phyloP scores from a whole-genome alignment of 1,284 basidiomycete genomes.

The Puccinia hordei region DNA sequence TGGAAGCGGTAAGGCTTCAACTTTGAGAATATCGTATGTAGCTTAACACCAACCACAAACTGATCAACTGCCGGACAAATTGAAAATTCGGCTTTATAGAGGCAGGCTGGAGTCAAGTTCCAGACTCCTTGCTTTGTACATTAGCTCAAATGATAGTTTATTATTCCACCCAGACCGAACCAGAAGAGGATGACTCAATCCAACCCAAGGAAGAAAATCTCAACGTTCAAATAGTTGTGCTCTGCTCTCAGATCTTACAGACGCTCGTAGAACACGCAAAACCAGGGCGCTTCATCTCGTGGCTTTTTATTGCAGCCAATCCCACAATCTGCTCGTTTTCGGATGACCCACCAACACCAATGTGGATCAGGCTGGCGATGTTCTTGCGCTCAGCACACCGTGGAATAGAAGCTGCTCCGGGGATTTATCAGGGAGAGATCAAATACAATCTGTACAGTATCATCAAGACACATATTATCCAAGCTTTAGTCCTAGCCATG shows the following conservation, averaged over 20 bases:
- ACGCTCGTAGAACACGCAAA: conserved; percentile 20
- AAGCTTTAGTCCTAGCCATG: conserved; percentile 23
- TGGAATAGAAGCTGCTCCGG: conserved; percentile 10
- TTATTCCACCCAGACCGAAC: conserved; percentile 1
- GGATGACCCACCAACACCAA: conserved; percentile 12
- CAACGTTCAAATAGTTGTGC: neutral
- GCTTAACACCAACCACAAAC: neutral
- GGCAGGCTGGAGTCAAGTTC: conserved; percentile 17
- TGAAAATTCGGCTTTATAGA: conserved; percentile 21
- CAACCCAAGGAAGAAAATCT: conserved; percentile 10
- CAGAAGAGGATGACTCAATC: neutral
- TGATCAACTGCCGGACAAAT: neutral
- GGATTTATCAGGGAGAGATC: conserved; percentile 4
- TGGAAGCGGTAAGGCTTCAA: conserved; percentile 8
- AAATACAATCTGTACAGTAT: neutral
- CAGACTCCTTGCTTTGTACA: conserved; percentile 24
- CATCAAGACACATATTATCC: conserved; percentile 28
- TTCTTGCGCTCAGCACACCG: neutral
- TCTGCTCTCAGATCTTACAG: conserved; percentile 12
- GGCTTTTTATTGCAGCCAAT: conserved; percentile 23
- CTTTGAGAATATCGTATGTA: neutral
- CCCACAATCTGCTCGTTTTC: neutral
- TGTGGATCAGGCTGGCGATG: conserved; percentile 27
- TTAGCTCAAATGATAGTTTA: conserved; percentile 33
- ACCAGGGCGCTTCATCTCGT: neutral